These are phyloP conservation scores for Aspergillus bombycis DNA, from an alignment of 2,329 filamentous ascomycete species.

Conservation along the genomic window DNA sequence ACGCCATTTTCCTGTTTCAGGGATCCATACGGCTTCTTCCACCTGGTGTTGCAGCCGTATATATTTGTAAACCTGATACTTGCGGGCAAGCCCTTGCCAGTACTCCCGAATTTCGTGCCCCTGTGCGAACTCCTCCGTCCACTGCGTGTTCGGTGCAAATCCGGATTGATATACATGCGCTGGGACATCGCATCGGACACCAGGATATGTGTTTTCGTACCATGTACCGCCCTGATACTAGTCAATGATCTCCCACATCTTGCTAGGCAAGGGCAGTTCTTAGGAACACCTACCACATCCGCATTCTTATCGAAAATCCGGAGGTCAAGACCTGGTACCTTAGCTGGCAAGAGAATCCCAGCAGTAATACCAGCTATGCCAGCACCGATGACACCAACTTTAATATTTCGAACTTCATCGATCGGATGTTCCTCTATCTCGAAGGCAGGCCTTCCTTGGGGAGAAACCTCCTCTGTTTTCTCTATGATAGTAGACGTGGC, in stretches of 20 bases:
- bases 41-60: constrained; percentile 61
- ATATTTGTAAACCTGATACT: constrained; percentile 66
- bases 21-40: constrained; percentile 59
- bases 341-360: constrained; percentile 67
- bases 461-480: neutral
- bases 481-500: constrained; percentile 14
- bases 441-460: constrained; percentile 26
- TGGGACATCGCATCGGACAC: constrained; percentile 69
- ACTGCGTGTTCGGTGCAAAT: constrained; percentile 69
- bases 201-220: constrained; percentile 60
- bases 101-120: constrained; percentile 70
- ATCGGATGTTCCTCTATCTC: constrained; percentile 50
- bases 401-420: constrained; percentile 52
- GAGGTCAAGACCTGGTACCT: constrained; percentile 68
- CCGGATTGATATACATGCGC: constrained; percentile 71
- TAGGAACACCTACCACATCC: constrained; percentile 60
- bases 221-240: constrained; percentile 49
- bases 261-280: too few relatives aligned
- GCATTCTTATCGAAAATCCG: constrained; percentile 70
- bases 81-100: constrained; percentile 64
- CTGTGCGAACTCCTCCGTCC: constrained; percentile 69
- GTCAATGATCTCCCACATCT: neutral
- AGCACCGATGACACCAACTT: constrained; percentile 66
- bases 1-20: constrained; percentile 57
- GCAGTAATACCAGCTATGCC: constrained; percentile 66